phyloP scores from a whole-genome alignment of 169 alveolate species.

The Cryptosporidium baileyi region DNA sequence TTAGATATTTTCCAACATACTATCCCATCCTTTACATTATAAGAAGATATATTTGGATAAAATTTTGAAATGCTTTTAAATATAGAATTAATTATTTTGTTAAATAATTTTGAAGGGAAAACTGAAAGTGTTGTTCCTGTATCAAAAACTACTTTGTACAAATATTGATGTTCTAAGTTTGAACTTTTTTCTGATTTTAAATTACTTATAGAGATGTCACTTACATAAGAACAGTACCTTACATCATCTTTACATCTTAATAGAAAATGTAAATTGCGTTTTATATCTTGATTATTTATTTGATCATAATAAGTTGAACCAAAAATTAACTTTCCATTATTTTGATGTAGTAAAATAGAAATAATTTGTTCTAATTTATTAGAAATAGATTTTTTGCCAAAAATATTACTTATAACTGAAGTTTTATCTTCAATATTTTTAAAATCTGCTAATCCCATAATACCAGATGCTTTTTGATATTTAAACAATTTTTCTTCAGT shows the following conservation, averaged over 20 bases:
- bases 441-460: constrained; percentile 71
- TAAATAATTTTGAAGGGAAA: constrained; percentile 14
- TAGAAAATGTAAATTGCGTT: background rate
- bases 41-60: constrained; percentile 23
- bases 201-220: background rate
- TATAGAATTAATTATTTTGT: background rate
- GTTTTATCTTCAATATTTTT: background rate
- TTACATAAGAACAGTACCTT: constrained; percentile 43
- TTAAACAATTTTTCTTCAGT: constrained; percentile 71
- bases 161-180: no score
- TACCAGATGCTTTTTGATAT: constrained; percentile 75
- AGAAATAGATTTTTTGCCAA: background rate
- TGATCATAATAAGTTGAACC: background rate
- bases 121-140: constrained; percentile 58
- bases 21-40: constrained; percentile 34
- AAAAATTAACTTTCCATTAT: constrained; percentile 25
- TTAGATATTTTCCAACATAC: constrained; percentile 23
- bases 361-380: background rate
- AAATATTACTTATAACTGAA: background rate
- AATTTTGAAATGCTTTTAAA: background rate
- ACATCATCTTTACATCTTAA: constrained; percentile 17
- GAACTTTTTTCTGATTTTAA: background rate
- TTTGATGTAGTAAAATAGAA: constrained; percentile 8
- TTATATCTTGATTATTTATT: background rate
- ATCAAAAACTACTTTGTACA: constrained; percentile 36